Evolutionary conservation across 2,329 filamentous ascomycete species (phyloP).

Genomic region (Colletotrichum phormii): DNA sequence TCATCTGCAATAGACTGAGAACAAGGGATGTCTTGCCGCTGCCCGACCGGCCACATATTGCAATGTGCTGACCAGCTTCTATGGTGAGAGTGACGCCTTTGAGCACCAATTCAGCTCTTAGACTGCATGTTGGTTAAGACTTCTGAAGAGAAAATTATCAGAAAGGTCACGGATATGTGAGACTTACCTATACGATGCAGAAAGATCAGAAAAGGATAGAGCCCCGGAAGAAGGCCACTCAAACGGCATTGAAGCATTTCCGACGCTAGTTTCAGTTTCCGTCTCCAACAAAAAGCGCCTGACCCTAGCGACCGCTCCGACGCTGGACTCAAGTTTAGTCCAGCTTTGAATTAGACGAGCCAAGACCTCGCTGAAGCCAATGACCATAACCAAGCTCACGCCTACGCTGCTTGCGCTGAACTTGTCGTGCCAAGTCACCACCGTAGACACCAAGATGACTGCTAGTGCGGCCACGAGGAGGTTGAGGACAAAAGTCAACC

Average conservation of each 20-base stretch:
- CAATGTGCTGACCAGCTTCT: slow-evolving; percentile 6
- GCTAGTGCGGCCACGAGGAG: slow-evolving; percentile 5
- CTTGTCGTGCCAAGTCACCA: slow-evolving; percentile 39
- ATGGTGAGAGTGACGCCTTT: neutral
- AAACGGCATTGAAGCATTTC: neutral
- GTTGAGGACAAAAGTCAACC: slow-evolving; percentile 15
- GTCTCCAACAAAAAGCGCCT: slow-evolving; percentile 8
- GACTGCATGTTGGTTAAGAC: neutral
- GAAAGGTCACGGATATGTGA: rapidly evolving
- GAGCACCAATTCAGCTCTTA: neutral
- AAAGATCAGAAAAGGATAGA: neutral
- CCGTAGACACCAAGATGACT: neutral
- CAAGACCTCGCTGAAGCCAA: slow-evolving; percentile 21
- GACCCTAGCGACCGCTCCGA: slow-evolving; percentile 16
- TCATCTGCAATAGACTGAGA: slow-evolving; percentile 17
- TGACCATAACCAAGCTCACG: slow-evolving; percentile 30
- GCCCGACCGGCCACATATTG: slow-evolving; percentile 18
- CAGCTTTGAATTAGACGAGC: slow-evolving; percentile 3
- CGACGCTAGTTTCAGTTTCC: neutral
- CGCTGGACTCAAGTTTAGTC: slow-evolving; percentile 40
- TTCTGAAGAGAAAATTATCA: too few species aligned
- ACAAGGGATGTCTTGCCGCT: slow-evolving; percentile 24
- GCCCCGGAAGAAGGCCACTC: slow-evolving; percentile 8
- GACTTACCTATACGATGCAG: slow-evolving; percentile 21
- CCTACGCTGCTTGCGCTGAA: slow-evolving; percentile 45